Evolutionary conservation across 495 filamentous ascomycete species (phyloP).

Genomic region (Trichoderma erinaceum): DNA sequence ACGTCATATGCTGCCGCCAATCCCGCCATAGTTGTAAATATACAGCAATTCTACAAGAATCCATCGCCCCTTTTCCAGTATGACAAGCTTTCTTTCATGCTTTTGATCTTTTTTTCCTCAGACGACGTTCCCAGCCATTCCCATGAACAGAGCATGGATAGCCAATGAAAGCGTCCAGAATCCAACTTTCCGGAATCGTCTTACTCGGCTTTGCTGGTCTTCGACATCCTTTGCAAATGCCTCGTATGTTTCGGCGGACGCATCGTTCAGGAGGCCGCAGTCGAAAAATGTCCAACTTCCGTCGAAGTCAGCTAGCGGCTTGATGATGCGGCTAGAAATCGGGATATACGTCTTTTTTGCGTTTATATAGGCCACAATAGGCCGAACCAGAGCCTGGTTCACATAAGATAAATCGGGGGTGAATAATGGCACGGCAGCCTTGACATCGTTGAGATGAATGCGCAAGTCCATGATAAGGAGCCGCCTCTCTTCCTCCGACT

Average conservation of each 20-base stretch:
- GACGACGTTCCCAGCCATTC: constrained; percentile 78
- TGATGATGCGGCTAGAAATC: constrained; percentile 88
- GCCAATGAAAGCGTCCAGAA: constrained; percentile 90
- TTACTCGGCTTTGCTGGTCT: constrained; percentile 74
- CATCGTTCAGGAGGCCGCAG: constrained; percentile 88
- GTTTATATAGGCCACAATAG: constrained; percentile 99
- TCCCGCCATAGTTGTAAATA: constrained; percentile 6
- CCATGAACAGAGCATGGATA: constrained; percentile 91
- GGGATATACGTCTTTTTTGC: constrained; percentile 88
- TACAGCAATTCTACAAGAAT: constrained; percentile 12
- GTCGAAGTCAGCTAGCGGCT: constrained; percentile 80
- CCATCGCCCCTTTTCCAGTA: neutral
- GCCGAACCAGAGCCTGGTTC: constrained; percentile 88
- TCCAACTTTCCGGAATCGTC: constrained; percentile 91
- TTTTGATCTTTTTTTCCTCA: constrained; percentile 20
- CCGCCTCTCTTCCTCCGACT: constrained; percentile 48
- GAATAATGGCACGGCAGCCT: constrained; percentile 86
- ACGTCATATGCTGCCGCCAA: neutral
- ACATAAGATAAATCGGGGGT: constrained; percentile 84
- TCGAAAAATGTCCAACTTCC: constrained; percentile 95
- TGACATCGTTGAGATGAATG: constrained; percentile 85
- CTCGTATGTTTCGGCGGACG: constrained; percentile 87
- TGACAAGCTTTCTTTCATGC: neutral
- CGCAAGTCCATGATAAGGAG: constrained; percentile 86
- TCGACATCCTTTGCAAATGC: constrained; percentile 86